Conservation (phyloP, 768 basidiomycete species). For the Lenzites betulinus region DNA sequence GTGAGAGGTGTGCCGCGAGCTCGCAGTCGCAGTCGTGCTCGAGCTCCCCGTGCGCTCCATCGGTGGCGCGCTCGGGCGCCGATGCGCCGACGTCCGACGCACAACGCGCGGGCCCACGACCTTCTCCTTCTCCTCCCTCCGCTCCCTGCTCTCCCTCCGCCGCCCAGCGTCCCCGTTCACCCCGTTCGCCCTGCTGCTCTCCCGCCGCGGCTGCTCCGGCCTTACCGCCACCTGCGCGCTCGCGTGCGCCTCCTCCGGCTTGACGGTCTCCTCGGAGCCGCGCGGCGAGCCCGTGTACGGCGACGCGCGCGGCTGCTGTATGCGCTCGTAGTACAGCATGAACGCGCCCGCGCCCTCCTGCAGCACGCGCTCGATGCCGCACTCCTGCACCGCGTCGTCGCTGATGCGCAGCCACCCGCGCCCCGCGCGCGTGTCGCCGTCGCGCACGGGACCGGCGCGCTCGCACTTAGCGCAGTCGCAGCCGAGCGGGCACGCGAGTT, state of each 20-base stretch:
- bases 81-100: conserved; percentile 26
- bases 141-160: conserved; percentile 35
- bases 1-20: not conserved
- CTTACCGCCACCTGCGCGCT: not conserved
- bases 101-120: conserved; percentile 26
- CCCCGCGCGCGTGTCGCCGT: conserved; percentile 47
- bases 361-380: conserved; percentile 73
- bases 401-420: conserved; percentile 87
- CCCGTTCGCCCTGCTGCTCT: conserved; percentile 13
- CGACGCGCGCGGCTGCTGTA: conserved; percentile 33
- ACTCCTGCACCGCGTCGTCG: conserved; percentile 79
- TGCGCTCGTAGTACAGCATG: conserved; percentile 93
- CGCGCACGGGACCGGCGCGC: conserved; percentile 57
- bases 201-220: conserved; percentile 7
- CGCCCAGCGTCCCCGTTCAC: conserved; percentile 46
- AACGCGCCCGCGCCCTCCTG: conserved; percentile 78
- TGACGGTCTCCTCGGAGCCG: conserved; percentile 69
- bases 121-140: conserved; percentile 5
- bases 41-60: conserved; percentile 21
- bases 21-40: conserved; percentile 4
- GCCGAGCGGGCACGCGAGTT: conserved; percentile 43
- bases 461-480: conserved; percentile 51
- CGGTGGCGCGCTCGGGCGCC: conserved; percentile 2
- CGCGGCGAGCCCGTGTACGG: conserved; percentile 34
- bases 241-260: conserved; percentile 40